phyloP scores from a whole-genome alignment of 2,329 filamentous ascomycete species.

The Zelopaecilomyces penicillatus region DNA sequence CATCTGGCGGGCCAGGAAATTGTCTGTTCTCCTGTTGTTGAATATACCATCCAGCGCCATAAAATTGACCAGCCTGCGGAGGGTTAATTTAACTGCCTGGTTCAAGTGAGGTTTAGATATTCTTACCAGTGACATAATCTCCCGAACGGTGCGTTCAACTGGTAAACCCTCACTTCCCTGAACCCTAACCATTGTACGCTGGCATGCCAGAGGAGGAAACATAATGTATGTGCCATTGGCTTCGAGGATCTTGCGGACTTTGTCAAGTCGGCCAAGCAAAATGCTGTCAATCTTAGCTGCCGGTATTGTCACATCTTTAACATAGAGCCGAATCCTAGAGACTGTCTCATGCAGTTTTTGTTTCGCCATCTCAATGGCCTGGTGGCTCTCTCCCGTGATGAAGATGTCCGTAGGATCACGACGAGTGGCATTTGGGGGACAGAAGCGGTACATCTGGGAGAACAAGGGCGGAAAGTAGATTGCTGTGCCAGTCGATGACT shows the following conservation, averaged over 20 bases:
- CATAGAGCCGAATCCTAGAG: constrained; percentile 68
- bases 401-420: constrained; percentile 86
- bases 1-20: constrained; percentile 59
- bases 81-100: constrained; percentile 15
- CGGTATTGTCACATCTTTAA: constrained; percentile 87
- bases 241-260: constrained; percentile 96
- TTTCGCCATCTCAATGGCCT: constrained; percentile 82
- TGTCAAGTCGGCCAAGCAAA: constrained; percentile 81
- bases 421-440: constrained; percentile 69
- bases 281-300: constrained; percentile 93
- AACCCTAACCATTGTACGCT: constrained; percentile 76
- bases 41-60: constrained; percentile 94
- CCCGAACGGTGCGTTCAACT: constrained; percentile 87
- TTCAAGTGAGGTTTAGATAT: constrained; percentile 5
- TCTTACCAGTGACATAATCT: constrained; percentile 86
- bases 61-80: constrained; percentile 82
- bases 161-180: constrained; percentile 91
- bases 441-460: constrained; percentile 84
- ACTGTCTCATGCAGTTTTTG: constrained; percentile 84
- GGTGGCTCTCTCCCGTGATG: constrained; percentile 81
- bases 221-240: constrained; percentile 92
- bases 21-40: constrained; percentile 62
- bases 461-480: constrained; percentile 98
- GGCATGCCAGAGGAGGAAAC: constrained; percentile 79
- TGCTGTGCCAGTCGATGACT: constrained; percentile 88